Evolutionary conservation across 2,329 filamentous ascomycete species (phyloP), one percentile per base, ranked within the genome.

Genomic region (Beauveria rudraprayagi): DNA sequence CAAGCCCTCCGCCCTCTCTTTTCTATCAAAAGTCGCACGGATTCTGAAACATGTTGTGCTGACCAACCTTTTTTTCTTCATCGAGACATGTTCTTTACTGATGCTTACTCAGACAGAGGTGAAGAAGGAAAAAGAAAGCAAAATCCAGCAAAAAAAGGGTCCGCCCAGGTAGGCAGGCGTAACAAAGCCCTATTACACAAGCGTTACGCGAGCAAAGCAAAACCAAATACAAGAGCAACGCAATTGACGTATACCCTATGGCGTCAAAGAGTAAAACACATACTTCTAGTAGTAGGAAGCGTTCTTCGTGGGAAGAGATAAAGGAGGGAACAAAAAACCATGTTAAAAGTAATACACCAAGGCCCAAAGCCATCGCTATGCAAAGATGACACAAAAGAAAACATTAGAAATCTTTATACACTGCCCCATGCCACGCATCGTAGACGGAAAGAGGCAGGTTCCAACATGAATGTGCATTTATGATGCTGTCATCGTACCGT

Each of bases 311-410:
- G 17, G 16, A n/a, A 19, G 28, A 54, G 43, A n/a, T 24, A 54
- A 40, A 37, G 28, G 41, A 60, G 48, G 30, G 28, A 63, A 57
- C 54, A 51, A 61, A 62, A 62, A 60, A 62, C 61, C 47, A 65
- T 48, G 62, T 41, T 61, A 57, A 60, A 34, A 56, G 41, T 46
- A 40, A 62, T 60, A 68, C 66, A 64, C 61, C 61, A 61, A 60
- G 65, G 65, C 63, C 64, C 56, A 64, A 63, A 66, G 69, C 70
- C 69, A 66, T 72, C 71, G 71, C 72, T 74, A 75, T 75, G 72
- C 73, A 74, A 72, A 68, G 65, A 68, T 67, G 69, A 65, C 67
- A 37, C 34, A 37, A 64, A 64, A 43, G 24, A 56, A 56, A 65
- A 63, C 56, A 63, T 63, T 52, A 52, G 30, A 47, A 52, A 52